Evolutionary conservation across 2,329 filamentous ascomycete species (phyloP), one percentile per base, ranked within the genome.

Genomic region (Lecanicillium sp.): DNA sequence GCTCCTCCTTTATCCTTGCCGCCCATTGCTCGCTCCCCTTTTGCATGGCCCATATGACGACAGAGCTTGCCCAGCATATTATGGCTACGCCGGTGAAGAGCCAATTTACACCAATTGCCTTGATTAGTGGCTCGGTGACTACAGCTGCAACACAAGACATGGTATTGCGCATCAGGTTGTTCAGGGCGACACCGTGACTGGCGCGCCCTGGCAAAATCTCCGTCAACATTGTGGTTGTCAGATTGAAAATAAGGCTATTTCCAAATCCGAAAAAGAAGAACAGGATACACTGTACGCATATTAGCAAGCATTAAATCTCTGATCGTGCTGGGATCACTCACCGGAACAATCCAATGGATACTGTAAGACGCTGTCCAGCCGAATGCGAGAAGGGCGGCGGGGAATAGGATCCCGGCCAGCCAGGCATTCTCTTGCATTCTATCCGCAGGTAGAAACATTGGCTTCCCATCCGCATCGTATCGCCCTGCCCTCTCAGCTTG

Each of bases 81-180:
- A 35, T 22, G 5, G 33, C 33, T 4, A 35, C 4, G 4, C 33
- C 33, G 13, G 19, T 35, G 6, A 35, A 35, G 3, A 35, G 33
- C 33, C 33, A 35, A 5, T 35, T n/a, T 9, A 15, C 17, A 3
- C 20, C 33, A 27, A 35, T 35, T 7, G 19, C 20, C 8, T 13
- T 22, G 17, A 35, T n/a, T 9, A 35, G 33, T 14, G 20, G 33
- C 8, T 35, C 33, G 12, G 33, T 35, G 4, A 22, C 33, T 8
- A 35, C 33, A 12, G 33, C 33, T 11, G 20, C 33, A 17, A 15
- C 33, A 14, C 33, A 35, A 11, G 33, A 35, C 20, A 35, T 10
- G 9, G 33, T 35, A 17, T 35, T 35, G 11, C 33, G 19, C 33
- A 35, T 35, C n/a, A 35, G 33, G n/a, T 35, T 35, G 33, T 27